phyloP scores from a whole-genome alignment of 345 rosid genomes.

The Populus alba region DNA sequence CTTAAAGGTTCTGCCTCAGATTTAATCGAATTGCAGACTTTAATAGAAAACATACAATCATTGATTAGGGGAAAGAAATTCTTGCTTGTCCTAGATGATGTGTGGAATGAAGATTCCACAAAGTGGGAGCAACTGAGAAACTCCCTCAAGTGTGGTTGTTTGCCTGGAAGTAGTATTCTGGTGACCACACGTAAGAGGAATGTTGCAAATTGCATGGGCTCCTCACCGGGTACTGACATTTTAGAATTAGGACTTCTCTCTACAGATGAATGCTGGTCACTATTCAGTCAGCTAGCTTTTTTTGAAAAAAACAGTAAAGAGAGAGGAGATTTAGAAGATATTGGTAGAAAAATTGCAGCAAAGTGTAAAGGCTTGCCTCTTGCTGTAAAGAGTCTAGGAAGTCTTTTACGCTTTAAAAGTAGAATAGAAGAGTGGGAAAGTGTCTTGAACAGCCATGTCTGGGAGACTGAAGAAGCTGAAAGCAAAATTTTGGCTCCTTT shows the following conservation, averaged over 20 bases:
- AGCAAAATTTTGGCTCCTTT: conserved; percentile 6
- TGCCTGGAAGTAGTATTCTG: neutral
- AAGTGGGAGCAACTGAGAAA: neutral
- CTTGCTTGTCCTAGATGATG: conserved; percentile 1
- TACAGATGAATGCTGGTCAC: neutral
- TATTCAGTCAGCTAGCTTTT: conserved; percentile 2
- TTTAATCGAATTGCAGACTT: neutral
- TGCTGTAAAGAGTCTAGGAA: conserved; percentile 6
- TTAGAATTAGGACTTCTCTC: neutral
- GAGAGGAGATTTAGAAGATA: neutral
- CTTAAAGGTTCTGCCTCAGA: neutral
- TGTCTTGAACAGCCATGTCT: conserved; percentile 12
- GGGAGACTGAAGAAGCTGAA: conserved; percentile 16
- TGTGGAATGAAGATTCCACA: neutral
- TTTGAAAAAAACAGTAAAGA: neutral
- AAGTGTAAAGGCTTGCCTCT: conserved; percentile 11
- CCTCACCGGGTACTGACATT: neutral
- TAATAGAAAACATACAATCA: neutral
- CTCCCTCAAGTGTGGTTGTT: neutral
- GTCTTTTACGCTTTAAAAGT: conserved; percentile 6
- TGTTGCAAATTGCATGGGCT: neutral
- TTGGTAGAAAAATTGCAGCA: neutral
- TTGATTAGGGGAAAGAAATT: neutral
- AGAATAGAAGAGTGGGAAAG: conserved; percentile 14
- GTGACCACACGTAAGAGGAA: neutral